phyloP scores from a whole-genome alignment of 305 asterid genomes.

The Ajuga reptans region DNA sequence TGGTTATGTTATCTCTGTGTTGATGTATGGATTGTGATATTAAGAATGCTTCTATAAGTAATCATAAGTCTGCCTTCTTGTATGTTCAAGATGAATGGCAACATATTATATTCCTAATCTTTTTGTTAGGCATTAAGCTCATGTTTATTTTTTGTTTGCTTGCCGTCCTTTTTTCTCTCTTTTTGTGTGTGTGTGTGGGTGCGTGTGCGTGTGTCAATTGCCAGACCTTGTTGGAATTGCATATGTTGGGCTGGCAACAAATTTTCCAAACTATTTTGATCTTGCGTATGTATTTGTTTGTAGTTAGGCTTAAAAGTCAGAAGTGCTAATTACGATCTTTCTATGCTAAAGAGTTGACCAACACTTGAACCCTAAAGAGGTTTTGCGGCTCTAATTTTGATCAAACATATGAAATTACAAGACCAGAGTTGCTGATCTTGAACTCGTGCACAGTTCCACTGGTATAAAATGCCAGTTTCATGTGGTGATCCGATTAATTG shows the following conservation, averaged over 20 bases:
- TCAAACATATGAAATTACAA: too few relatives aligned
- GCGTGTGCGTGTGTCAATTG: too few relatives aligned
- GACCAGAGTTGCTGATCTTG: too few relatives aligned
- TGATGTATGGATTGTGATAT: background rate
- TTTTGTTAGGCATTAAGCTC: background rate
- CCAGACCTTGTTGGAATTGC: background rate
- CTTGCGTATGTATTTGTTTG: background rate
- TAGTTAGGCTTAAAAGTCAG: background rate
- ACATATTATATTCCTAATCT: background rate
- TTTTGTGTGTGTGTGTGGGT: too few relatives aligned
- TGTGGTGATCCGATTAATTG: background rate
- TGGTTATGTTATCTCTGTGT: slow-evolving; percentile 15
- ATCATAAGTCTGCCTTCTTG: background rate
- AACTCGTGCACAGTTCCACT: too few relatives aligned
- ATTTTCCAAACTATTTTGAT: background rate
- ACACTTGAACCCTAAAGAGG: background rate
- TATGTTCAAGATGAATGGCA: background rate
- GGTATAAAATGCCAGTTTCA: background rate
- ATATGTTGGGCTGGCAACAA: background rate
- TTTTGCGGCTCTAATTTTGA: too few relatives aligned
- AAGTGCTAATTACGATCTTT: background rate
- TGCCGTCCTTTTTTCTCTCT: background rate
- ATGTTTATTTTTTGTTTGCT: background rate
- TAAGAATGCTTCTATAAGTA: background rate
- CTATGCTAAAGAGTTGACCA: background rate